phyloP scores from a whole-genome alignment of 2,329 filamentous ascomycete genomes.

The Fusarium tricinctum region DNA sequence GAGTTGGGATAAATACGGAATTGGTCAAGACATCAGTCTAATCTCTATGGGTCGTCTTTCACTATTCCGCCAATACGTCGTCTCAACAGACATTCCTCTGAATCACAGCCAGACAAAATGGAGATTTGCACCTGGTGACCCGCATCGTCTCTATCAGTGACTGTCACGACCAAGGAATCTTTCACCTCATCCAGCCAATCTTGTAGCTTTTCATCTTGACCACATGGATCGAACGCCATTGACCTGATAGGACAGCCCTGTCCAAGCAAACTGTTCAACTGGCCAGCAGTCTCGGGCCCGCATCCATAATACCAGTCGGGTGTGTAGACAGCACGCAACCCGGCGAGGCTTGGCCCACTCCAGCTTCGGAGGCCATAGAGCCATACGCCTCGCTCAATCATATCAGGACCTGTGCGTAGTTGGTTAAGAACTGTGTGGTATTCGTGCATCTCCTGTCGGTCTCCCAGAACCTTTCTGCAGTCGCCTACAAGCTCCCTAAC shows the following conservation, averaged over 20 bases:
- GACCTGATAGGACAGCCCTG: background rate
- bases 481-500: background rate
- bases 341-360: background rate
- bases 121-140: conserved; percentile 1
- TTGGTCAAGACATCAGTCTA: too few relatives aligned
- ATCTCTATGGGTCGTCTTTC: background rate
- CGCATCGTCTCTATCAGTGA: conserved; percentile 4
- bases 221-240: background rate
- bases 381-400: background rate
- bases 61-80: background rate
- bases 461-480: background rate
- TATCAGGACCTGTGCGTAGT: background rate
- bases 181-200: background rate
- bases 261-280: rapidly evolving
- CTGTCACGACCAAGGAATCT: background rate
- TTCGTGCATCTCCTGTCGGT: background rate
- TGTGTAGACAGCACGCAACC: background rate
- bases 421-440: background rate
- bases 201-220: background rate
- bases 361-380: background rate
- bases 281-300: background rate
- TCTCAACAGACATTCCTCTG: background rate
- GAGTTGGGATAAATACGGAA: too few relatives aligned
- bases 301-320: background rate
- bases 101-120: background rate